phyloP scores from a whole-genome alignment of 208 protist genomes.

The Acanthamoeba castellanii region DNA sequence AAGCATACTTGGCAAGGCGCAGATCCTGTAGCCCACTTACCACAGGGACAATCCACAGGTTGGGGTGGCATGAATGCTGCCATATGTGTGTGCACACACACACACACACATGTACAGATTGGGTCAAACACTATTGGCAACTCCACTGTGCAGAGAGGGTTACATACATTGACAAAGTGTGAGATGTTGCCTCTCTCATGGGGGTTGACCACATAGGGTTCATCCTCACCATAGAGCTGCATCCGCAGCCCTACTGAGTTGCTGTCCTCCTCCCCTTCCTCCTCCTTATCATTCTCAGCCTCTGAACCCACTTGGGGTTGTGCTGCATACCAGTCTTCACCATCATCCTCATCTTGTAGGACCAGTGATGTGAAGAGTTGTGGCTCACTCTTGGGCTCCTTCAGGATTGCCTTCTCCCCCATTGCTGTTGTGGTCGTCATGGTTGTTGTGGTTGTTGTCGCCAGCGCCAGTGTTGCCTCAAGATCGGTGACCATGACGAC shows the following conservation, averaged over 20 bases:
- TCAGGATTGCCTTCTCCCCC: no score
- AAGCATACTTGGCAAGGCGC: not conserved
- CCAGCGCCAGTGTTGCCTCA: no score
- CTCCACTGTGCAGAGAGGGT: not conserved
- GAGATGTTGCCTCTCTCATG: not conserved
- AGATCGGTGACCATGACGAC: no score
- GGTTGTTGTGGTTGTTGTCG: no score
- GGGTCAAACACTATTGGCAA: not conserved
- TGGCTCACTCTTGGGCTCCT: no score
- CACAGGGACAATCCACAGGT: not conserved
- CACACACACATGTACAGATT: no score
- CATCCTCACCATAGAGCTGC: not conserved
- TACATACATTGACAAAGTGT: not conserved
- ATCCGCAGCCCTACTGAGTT: not conserved
- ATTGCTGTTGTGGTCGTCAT: no score
- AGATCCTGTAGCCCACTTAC: not conserved
- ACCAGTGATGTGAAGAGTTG: no score
- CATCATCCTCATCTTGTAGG: no score
- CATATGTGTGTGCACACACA: not conserved
- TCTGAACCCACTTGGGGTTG: not conserved
- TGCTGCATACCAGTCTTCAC: no score
- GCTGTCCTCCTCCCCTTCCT: not conserved
- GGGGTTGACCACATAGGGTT: not conserved
- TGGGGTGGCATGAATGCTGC: conserved; percentile 2
- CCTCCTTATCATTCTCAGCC: not conserved